Conservation (phyloP, 2,329 filamentous ascomycete species). For the Thelonectria blattea region DNA sequence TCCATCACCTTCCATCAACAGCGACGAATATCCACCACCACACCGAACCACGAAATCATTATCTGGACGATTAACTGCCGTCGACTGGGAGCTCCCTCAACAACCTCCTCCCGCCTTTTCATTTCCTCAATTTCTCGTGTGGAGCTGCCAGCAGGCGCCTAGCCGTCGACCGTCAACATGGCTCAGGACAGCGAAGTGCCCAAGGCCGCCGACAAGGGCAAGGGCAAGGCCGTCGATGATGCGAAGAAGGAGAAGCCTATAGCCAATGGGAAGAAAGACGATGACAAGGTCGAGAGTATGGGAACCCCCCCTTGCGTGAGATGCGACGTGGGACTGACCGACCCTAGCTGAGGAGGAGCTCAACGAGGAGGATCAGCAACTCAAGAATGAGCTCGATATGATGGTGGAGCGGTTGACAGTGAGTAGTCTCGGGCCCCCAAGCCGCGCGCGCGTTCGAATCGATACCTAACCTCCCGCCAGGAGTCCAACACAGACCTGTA, state of each 20-base stretch:
- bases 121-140: slow-evolving; percentile 24
- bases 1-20: slow-evolving; percentile 47
- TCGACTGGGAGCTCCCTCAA: slow-evolving; percentile 15
- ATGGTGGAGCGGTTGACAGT: slow-evolving; percentile 93
- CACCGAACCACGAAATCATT: slow-evolving; percentile 28
- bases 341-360: slow-evolving; percentile 74
- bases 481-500: slow-evolving; percentile 88
- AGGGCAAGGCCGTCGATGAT: slow-evolving; percentile 84
- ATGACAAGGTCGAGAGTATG: slow-evolving; percentile 63
- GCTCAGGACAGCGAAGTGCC: slow-evolving; percentile 91
- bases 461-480: slow-evolving; percentile 51
- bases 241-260: slow-evolving; percentile 72
- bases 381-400: slow-evolving; percentile 98
- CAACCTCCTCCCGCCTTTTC: slow-evolving; percentile 15
- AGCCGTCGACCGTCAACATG: slow-evolving; percentile 64
- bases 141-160: slow-evolving; percentile 38
- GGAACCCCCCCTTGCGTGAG: slow-evolving; percentile 23
- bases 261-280: slow-evolving; percentile 78
- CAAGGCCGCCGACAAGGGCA: slow-evolving; percentile 90
- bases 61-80: slow-evolving; percentile 18
- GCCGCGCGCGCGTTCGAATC: background rate
- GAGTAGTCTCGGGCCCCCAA: slow-evolving; percentile 37
- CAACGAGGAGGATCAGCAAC: slow-evolving; percentile 96
- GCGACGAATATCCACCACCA: slow-evolving; percentile 34
- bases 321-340: slow-evolving; percentile 32